phyloP scores from a whole-genome alignment of 1,139 yeast species.

The Suhomyces ambrosiae region DNA sequence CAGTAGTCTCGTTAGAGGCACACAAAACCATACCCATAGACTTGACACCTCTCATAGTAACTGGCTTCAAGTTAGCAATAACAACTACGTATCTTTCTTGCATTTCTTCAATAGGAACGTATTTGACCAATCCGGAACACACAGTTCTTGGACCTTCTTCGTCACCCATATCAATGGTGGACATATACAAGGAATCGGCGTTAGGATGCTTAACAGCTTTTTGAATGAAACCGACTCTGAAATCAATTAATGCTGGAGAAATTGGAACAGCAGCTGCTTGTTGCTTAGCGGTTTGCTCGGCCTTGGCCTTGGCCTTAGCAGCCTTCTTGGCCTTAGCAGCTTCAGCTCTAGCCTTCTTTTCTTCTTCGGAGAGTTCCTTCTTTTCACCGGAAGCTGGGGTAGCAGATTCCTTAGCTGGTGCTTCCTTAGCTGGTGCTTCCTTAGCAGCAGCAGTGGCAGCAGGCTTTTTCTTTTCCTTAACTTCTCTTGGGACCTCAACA shows the following conservation, averaged over 20 bases:
- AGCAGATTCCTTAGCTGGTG: slow-evolving; percentile 20
- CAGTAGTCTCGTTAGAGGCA: slow-evolving; percentile 70
- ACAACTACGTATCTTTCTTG: slow-evolving; percentile 52
- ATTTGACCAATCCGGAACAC: slow-evolving; percentile 85
- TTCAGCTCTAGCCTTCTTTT: slow-evolving; percentile 58
- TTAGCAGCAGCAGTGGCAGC: slow-evolving; percentile 26
- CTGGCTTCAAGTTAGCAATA: slow-evolving; percentile 64
- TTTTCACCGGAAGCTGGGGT: slow-evolving; percentile 22
- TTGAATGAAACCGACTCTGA: slow-evolving; percentile 95
- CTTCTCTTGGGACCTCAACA: slow-evolving; percentile 61
- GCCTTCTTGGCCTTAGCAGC: slow-evolving; percentile 76
- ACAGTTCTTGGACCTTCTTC: slow-evolving; percentile 97
- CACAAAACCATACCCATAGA: slow-evolving; percentile 97
- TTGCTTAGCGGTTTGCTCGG: slow-evolving; percentile 56
- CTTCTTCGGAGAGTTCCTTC: slow-evolving; percentile 53
- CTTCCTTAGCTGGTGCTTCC: slow-evolving; percentile 20
- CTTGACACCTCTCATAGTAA: slow-evolving; percentile 71
- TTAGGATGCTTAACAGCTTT: slow-evolving; percentile 97
- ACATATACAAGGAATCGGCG: slow-evolving; percentile 93
- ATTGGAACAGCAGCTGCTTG: slow-evolving; percentile 61
- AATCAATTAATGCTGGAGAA: slow-evolving; percentile 82
- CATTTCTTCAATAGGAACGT: slow-evolving; percentile 50
- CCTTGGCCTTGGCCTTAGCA: slow-evolving; percentile 69
- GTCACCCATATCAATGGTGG: slow-evolving; percentile 96
- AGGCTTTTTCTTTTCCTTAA: slow-evolving; percentile 53